Evolutionary conservation across 192 early-diverging fungal genomes (phyloP).

Genomic region (Linnemannia elongata): DNA sequence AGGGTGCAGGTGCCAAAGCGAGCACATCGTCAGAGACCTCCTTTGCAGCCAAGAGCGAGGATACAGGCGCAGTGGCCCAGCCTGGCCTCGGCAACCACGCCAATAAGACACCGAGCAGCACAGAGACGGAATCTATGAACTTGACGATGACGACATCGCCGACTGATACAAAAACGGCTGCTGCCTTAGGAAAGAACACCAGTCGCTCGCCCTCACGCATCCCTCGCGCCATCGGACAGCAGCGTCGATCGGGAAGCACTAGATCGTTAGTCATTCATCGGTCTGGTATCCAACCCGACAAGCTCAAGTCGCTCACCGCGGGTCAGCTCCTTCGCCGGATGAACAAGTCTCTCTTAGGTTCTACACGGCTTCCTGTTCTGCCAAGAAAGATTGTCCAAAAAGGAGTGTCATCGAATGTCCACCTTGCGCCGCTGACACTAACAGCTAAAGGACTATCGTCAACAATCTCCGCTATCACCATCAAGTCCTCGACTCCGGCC

Average conservation of each 20-base stretch:
- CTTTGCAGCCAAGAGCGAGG: not conserved
- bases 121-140: too few species aligned
- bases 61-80: not conserved
- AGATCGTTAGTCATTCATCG: not conserved
- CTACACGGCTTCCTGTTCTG: not conserved
- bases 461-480: not conserved
- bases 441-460: not conserved
- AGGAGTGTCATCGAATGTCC: not conserved
- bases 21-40: not conserved
- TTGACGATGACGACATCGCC: too few species aligned
- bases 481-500: too few species aligned
- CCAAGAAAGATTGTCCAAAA: not conserved
- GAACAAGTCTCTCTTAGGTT: not conserved
- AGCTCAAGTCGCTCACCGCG: not conserved
- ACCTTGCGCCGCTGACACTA: not conserved
- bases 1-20: not conserved
- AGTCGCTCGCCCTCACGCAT: not conserved
- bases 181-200: not conserved
- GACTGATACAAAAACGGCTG: not conserved
- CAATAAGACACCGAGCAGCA: too few species aligned
- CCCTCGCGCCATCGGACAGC: not conserved
- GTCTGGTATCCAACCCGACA: not conserved
- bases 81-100: too few species aligned
- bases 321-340: not conserved
- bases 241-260: not conserved